A percentile compares a stretch with the other conserved stretches of the same genome.
phyloP scores from a whole-genome alignment of 2,329 filamentous ascomycete genomes.

The Neonectria faginata region DNA sequence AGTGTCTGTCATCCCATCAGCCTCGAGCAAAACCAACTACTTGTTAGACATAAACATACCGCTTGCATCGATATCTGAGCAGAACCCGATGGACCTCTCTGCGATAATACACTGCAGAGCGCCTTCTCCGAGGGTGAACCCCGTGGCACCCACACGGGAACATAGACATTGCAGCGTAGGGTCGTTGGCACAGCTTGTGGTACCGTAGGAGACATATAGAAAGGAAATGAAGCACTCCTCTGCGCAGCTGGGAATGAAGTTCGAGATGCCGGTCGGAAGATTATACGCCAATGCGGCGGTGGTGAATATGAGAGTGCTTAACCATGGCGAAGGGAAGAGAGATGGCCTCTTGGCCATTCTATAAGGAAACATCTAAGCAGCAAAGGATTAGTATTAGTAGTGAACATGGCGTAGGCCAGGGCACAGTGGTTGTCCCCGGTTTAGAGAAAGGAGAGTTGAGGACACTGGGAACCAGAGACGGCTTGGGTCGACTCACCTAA shows the following conservation, averaged over 20 bases:
- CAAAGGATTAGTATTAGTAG: conserved; percentile 12
- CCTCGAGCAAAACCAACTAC: background rate
- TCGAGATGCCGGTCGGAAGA: conserved; percentile 54
- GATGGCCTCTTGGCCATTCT: conserved; percentile 57
- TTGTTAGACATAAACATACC: conserved; percentile 42
- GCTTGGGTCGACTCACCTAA: conserved; percentile 39
- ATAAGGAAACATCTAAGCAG: conserved; percentile 55
- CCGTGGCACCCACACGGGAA: conserved; percentile 66
- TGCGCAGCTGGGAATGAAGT: conserved; percentile 69
- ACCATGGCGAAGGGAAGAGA: conserved; percentile 47
- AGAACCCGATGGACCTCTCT: conserved; percentile 62
- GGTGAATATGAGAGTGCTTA: conserved; percentile 46
- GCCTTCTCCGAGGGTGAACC: conserved; percentile 78
- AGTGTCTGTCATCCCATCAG: conserved; percentile 48
- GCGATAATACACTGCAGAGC: conserved; percentile 75
- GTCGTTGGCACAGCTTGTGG: conserved; percentile 59
- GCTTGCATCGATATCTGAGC: conserved; percentile 58
- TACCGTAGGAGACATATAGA: conserved; percentile 68
- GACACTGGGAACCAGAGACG: background rate
- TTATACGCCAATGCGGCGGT: conserved; percentile 45
- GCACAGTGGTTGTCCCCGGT: background rate
- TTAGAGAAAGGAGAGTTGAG: background rate
- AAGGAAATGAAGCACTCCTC: conserved; percentile 72
- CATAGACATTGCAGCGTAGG: conserved; percentile 74
- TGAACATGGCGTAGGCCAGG: conserved; percentile 5